phyloP scores from a whole-genome alignment of 2,329 filamentous ascomycete species.

The Capronia americana region DNA sequence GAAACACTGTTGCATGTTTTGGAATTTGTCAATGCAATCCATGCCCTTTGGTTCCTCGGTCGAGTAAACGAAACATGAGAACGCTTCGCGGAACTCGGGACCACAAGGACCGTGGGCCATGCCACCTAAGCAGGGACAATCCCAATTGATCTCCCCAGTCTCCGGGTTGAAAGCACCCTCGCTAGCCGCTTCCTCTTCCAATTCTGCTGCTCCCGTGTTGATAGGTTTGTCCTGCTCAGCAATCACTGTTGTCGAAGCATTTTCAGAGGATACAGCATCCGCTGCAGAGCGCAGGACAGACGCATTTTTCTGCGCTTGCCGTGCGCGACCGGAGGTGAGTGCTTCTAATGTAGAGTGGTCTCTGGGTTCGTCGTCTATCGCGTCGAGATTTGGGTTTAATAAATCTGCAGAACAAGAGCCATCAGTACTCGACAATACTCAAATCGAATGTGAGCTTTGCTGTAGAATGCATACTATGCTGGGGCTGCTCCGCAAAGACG shows the following conservation, averaged over 20 bases:
- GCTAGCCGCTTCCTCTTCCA: conserved; percentile 82
- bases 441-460: background rate
- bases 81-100: conserved; percentile 91
- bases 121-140: conserved; percentile 94
- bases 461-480: conserved; percentile 62
- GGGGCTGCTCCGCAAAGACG: conserved; percentile 82
- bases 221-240: conserved; percentile 34
- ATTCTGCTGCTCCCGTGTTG: conserved; percentile 50
- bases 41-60: conserved; percentile 95
- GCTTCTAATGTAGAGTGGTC: conserved; percentile 35
- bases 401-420: conserved; percentile 32
- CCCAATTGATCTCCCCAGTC: conserved; percentile 99
- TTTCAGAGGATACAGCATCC: conserved; percentile 33
- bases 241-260: conserved; percentile 31
- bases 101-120: conserved; percentile 98
- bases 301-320: conserved; percentile 52
- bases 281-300: conserved; percentile 55
- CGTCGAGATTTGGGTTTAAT: conserved; percentile 38
- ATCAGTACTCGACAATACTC: conserved; percentile 1
- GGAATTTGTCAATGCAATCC: conserved; percentile 97
- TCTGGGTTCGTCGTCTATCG: conserved; percentile 27
- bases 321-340: conserved; percentile 37
- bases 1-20: conserved; percentile 98
- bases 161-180: conserved; percentile 97
- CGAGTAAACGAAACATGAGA: conserved; percentile 98